Percentiles rank a stretch among this genome's conserved stretches.
phyloP scores from a whole-genome alignment of 768 basidiomycete genomes.

The Amanita inopinata region DNA sequence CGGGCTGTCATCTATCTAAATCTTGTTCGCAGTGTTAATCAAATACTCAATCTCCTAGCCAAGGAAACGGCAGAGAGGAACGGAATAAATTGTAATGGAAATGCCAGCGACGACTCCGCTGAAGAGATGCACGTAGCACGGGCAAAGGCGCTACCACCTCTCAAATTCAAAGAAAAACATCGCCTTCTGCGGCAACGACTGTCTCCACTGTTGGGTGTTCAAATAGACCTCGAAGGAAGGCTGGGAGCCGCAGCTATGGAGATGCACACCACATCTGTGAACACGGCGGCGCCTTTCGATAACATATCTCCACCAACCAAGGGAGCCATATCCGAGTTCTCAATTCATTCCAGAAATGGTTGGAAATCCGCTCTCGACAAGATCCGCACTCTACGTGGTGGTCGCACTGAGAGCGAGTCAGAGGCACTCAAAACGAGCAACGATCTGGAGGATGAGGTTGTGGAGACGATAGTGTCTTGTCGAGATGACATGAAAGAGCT shows the following conservation, averaged over 20 bases:
- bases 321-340: slow-evolving; percentile 38
- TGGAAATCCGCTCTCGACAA: slow-evolving; percentile 58
- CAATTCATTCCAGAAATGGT: slow-evolving; percentile 51
- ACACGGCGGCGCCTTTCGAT: slow-evolving; percentile 34
- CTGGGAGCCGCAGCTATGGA: slow-evolving; percentile 54
- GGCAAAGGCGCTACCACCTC: slow-evolving; percentile 29
- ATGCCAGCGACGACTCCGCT: slow-evolving; percentile 29
- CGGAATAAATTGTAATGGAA: slow-evolving; percentile 14
- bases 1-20: slow-evolving; percentile 71
- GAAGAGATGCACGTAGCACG: slow-evolving; percentile 28
- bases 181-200: slow-evolving; percentile 49
- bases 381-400: slow-evolving; percentile 32
- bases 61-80: slow-evolving; percentile 45
- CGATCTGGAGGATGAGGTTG: slow-evolving; percentile 43
- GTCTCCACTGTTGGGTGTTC: slow-evolving; percentile 45
- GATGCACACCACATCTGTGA: slow-evolving; percentile 28
- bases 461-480: slow-evolving; percentile 50
- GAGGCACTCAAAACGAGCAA: slow-evolving; percentile 20
- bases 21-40: slow-evolving; percentile 64
- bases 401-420: slow-evolving; percentile 14
- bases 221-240: slow-evolving; percentile 46
- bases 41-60: slow-evolving; percentile 45
- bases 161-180: slow-evolving; percentile 54
- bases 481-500: slow-evolving; percentile 57
- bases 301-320: slow-evolving; percentile 13